Conservation (phyloP, 2,329 filamentous ascomycete genomes). For the Talaromyces sp. region DNA sequence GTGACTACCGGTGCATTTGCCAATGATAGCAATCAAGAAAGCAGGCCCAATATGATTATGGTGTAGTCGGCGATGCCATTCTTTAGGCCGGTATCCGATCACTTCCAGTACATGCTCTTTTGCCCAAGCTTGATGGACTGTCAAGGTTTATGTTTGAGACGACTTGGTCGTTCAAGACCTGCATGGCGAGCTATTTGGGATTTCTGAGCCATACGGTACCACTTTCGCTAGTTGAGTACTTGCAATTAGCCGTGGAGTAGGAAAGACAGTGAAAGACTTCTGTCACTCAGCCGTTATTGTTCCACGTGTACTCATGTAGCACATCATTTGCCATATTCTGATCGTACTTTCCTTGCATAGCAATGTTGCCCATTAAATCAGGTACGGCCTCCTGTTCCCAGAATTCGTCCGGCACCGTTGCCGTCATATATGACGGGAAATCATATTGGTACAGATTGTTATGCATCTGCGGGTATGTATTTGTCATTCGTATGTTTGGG, state of each 20-base stretch:
- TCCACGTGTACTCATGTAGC: conserved; percentile 10
- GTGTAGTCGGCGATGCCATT: background rate
- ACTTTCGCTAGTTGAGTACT: background rate
- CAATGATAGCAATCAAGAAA: background rate
- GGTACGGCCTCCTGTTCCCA: background rate
- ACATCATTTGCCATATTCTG: conserved; percentile 3
- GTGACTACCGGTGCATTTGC: background rate
- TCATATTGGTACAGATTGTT: conserved; percentile 11
- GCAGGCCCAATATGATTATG: background rate
- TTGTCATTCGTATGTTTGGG: conserved; percentile 2
- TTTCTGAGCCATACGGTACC: background rate
- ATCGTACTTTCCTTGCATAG: background rate
- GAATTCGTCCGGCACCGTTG: background rate
- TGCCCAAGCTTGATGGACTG: background rate
- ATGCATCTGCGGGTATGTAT: conserved; percentile 10
- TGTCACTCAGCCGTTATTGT: conserved; percentile 2
- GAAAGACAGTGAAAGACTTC: background rate
- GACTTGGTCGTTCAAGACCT: background rate
- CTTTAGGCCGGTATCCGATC: background rate
- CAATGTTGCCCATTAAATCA: background rate
- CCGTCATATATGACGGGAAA: conserved; percentile 9
- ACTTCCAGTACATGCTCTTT: background rate
- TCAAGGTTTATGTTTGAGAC: background rate
- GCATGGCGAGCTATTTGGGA: background rate
- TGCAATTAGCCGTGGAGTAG: background rate